phyloP scores from a whole-genome alignment of 305 asterid genomes.

The Fraxinus greggii region DNA sequence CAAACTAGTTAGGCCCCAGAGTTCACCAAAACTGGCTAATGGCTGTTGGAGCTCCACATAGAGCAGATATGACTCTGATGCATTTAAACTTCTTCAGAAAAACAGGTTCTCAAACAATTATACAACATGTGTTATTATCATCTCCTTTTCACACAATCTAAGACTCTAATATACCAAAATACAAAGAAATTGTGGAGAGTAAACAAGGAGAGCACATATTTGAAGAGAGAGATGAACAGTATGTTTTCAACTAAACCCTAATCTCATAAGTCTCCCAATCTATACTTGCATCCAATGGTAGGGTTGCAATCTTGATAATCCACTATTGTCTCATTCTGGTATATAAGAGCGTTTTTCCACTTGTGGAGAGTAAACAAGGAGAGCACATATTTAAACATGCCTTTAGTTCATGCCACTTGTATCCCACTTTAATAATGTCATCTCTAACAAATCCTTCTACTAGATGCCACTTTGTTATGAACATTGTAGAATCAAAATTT shows the following conservation, averaged over 20 bases:
- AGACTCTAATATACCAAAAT: not conserved
- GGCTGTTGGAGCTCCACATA: not conserved
- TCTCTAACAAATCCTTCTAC: not conserved
- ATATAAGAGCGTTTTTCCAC: not conserved
- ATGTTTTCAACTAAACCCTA: not conserved
- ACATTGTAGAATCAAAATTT: not conserved
- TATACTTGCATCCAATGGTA: not conserved
- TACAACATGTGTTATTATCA: not conserved
- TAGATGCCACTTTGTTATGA: not conserved
- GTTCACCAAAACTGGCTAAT: not conserved
- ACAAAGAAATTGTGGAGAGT: not conserved
- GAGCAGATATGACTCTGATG: not conserved
- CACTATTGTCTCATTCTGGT: not conserved
- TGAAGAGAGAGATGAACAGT: not conserved
- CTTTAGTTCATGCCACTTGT: not conserved
- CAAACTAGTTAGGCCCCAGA: too few relatives aligned
- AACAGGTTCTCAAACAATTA: too few relatives aligned
- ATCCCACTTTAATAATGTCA: not conserved
- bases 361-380: too few relatives aligned
- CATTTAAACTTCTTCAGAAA: not conserved
- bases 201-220: not conserved
- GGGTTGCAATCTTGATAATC: not conserved
- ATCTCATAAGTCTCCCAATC: not conserved
- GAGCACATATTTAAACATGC: too few relatives aligned
- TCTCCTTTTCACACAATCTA: not conserved